Evolutionary conservation across 23 red algal genomes (phyloP).

Genomic region (Gracilaria gracilis): DNA sequence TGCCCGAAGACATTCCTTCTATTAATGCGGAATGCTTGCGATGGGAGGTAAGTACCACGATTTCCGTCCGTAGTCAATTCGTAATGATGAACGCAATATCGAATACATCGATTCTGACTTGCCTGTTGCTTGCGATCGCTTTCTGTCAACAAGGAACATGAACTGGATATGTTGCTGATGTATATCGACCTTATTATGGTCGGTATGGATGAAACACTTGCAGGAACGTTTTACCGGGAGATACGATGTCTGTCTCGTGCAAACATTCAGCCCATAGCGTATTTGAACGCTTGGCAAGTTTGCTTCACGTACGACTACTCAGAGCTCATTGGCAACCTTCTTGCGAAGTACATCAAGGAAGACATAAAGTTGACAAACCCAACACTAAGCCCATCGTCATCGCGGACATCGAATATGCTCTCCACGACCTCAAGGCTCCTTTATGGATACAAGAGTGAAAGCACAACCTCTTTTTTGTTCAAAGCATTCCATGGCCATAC

Average conservation of each 20-base stretch:
- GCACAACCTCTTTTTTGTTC: conserved; percentile 5
- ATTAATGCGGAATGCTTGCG: conserved; percentile 53
- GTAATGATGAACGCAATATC: background rate
- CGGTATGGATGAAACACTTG: conserved; percentile 58
- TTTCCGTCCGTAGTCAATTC: background rate
- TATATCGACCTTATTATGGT: conserved; percentile 64
- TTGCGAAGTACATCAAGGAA: conserved; percentile 53
- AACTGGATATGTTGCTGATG: conserved; percentile 72
- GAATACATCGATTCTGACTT: background rate
- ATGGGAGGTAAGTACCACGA: conserved; percentile 55
- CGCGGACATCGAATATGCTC: background rate
- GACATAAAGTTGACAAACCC: conserved; percentile 41
- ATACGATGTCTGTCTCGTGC: conserved; percentile 58
- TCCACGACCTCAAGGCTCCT: conserved; percentile 1
- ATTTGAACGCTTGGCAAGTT: conserved; percentile 59
- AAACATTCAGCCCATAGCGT: conserved; percentile 48
- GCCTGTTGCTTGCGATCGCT: background rate
- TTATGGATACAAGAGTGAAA: background rate
- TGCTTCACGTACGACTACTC: conserved; percentile 78
- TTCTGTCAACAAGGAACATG: conserved; percentile 37
- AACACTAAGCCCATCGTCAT: background rate
- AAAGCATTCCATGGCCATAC: background rate
- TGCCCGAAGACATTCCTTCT: conserved; percentile 17
- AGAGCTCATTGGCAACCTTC: conserved; percentile 60
- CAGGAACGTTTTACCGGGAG: conserved; percentile 58